Evolutionary conservation across 768 basidiomycete genomes (phyloP).

Genomic region (Rhizopogon vesiculosus): DNA sequence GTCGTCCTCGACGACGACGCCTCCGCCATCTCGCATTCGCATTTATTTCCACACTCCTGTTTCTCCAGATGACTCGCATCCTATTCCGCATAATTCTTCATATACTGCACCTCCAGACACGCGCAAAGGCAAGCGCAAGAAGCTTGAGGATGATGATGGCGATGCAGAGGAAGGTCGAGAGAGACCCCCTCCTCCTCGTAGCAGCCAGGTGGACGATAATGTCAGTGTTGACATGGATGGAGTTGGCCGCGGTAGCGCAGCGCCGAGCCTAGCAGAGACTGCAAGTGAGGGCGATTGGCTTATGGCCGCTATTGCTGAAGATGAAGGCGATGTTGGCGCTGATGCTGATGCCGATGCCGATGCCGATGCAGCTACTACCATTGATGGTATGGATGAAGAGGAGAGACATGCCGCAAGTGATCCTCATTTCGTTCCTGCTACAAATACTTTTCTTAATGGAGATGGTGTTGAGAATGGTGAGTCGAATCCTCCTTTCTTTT

Average conservation of each 20-base stretch:
- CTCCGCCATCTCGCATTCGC: constrained; percentile 75
- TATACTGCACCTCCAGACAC: constrained; percentile 48
- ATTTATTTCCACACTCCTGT: constrained; percentile 92
- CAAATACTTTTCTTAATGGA: constrained; percentile 28
- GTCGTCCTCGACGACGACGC: constrained; percentile 29
- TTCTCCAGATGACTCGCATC: constrained; percentile 74
- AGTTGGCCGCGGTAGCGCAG: constrained; percentile 54
- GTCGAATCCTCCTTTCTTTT: constrained; percentile 31
- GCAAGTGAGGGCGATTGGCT: constrained; percentile 81
- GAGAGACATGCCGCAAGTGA: constrained; percentile 36
- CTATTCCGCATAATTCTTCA: constrained; percentile 59
- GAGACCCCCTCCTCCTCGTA: constrained; percentile 55
- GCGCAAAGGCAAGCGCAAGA: constrained; percentile 84
- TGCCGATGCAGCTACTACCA: constrained; percentile 40
- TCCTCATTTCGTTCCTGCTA: constrained; percentile 28
- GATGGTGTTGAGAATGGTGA: constrained; percentile 46
- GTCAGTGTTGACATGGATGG: constrained; percentile 54
- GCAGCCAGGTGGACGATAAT: constrained; percentile 44
- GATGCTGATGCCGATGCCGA: constrained; percentile 57
- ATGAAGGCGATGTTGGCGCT: constrained; percentile 51
- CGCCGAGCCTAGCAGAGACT: constrained; percentile 60
- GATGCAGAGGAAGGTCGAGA: constrained; percentile 70
- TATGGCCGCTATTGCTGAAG: constrained; percentile 82
- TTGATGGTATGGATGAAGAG: constrained; percentile 43
- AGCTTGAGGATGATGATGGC: constrained; percentile 84